phyloP scores from a whole-genome alignment of 108 stramenopile genomes.

The Poteriospumella lacustris region DNA sequence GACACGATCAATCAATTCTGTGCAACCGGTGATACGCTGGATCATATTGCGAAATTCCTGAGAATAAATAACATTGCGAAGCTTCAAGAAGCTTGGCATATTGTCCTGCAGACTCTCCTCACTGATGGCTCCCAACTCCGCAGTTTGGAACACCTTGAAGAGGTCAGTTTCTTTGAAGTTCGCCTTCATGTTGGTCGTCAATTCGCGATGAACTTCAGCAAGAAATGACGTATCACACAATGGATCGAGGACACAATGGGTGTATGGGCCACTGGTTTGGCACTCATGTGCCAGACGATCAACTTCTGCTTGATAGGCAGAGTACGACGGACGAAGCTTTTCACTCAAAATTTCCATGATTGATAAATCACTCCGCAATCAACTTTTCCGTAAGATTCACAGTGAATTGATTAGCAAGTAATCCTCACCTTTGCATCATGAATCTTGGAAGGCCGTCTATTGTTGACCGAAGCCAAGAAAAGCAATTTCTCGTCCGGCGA shows the following conservation, averaged over 20 bases:
- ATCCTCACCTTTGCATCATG: no score
- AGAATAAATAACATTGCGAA: slow-evolving; percentile 74
- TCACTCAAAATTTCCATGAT: no score
- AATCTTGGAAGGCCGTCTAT: no score
- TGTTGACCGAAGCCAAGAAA: no score
- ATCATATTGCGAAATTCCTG: slow-evolving; percentile 71
- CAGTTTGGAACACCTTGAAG: slow-evolving; percentile 81
- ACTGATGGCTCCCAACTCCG: slow-evolving; percentile 39
- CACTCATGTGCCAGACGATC: no score
- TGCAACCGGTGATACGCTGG: slow-evolving; percentile 61
- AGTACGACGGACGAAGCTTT: no score
- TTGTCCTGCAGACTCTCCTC: slow-evolving; percentile 36
- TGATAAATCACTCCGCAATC: no score
- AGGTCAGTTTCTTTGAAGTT: slow-evolving; percentile 93
- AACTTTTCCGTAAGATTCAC: no score
- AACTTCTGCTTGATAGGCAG: no score
- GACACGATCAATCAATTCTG: slow-evolving; percentile 52
- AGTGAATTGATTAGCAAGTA: no score
- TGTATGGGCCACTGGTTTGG: slow-evolving; percentile 17
- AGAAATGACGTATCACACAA: slow-evolving; percentile 10
- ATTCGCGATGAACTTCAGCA: slow-evolving; percentile 62
- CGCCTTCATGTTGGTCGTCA: slow-evolving; percentile 76
- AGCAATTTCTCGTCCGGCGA: no score
- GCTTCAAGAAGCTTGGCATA: slow-evolving; percentile 66
- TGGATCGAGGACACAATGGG: background rate